Percentiles rank a stretch among this genome's conserved stretches.
Conservation (phyloP, 305 asterid species). For the Fraxinus velutina region DNA sequence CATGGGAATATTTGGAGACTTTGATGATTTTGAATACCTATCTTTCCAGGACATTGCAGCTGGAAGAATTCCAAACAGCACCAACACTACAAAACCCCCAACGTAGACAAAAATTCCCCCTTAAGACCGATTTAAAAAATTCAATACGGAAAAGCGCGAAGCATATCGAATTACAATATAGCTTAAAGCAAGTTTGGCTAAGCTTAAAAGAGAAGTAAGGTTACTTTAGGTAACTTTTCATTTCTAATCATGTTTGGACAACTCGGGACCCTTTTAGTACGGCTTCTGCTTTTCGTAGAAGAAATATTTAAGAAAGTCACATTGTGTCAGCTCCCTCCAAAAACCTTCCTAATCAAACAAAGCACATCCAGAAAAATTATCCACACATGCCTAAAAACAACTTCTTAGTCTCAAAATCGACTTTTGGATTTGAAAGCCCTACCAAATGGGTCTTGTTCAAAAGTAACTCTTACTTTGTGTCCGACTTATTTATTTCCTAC, state of each 20-base stretch:
- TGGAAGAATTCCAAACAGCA: constrained; percentile 79
- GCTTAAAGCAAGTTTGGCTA: neutral
- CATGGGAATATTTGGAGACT: constrained; percentile 36
- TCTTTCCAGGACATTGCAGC: constrained; percentile 94
- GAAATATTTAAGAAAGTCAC: neutral
- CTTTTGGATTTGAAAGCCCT: neutral
- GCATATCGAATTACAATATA: neutral
- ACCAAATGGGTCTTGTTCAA: neutral
- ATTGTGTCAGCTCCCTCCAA: neutral
- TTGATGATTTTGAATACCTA: constrained; percentile 43
- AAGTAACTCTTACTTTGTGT: neutral
- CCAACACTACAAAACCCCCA: constrained; percentile 48
- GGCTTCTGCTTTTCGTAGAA: neutral
- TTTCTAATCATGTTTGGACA: neutral
- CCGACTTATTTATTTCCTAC: neutral
- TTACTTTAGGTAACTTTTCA: neutral
- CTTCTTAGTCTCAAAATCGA: neutral
- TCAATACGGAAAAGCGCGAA: neutral
- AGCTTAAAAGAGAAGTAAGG: neutral
- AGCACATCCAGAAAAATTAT: neutral
- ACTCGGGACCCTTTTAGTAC: neutral
- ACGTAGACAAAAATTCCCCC: neutral
- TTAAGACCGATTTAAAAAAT: neutral
- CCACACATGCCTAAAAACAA: neutral
- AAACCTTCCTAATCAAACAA: neutral